A percentile compares a stretch with the other conserved stretches of the same genome.
These are phyloP conservation scores for Aquilaria malaccensis DNA, from an alignment of 345 rosid genomes.

Conservation along the genomic window DNA sequence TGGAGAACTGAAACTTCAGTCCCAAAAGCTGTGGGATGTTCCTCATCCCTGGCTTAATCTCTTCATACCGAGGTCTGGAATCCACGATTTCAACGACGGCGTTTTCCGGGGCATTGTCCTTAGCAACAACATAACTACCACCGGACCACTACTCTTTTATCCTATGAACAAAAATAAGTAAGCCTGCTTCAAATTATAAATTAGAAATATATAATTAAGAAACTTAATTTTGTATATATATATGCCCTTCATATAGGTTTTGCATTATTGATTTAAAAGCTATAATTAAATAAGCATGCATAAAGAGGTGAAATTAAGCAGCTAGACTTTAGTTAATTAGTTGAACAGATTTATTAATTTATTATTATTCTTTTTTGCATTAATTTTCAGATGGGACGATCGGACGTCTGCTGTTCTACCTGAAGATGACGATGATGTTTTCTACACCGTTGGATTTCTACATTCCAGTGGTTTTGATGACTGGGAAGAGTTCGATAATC, in stretches of 20 bases:
- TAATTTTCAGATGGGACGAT: slow-evolving; percentile 66
- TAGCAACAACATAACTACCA: slow-evolving; percentile 51
- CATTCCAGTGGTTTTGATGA: slow-evolving; percentile 56
- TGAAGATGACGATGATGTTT: slow-evolving; percentile 72
- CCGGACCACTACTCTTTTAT: slow-evolving; percentile 54
- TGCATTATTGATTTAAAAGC: no score
- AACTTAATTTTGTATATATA: no score
- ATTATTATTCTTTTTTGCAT: not conserved
- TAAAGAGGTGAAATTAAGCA: not conserved
- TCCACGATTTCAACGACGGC: slow-evolving; percentile 52
- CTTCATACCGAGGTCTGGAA: slow-evolving; percentile 66
- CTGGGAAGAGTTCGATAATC: slow-evolving; percentile 46
- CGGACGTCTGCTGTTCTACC: slow-evolving; percentile 63
- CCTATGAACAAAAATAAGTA: slow-evolving; percentile 82
- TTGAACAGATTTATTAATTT: not conserved
- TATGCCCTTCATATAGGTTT: no score
- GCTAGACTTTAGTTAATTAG: no score
- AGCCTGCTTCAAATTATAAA: slow-evolving; percentile 5
- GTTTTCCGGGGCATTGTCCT: slow-evolving; percentile 65
- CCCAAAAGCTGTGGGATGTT: slow-evolving; percentile 81
- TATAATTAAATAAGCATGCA: no score
- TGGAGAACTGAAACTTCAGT: slow-evolving; percentile 56
- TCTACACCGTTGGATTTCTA: slow-evolving; percentile 76
- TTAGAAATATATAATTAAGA: not conserved
- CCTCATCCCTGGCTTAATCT: slow-evolving; percentile 98